Conservation (phyloP, 768 basidiomycete species). For the Tylopilus cervinicoccineus region DNA sequence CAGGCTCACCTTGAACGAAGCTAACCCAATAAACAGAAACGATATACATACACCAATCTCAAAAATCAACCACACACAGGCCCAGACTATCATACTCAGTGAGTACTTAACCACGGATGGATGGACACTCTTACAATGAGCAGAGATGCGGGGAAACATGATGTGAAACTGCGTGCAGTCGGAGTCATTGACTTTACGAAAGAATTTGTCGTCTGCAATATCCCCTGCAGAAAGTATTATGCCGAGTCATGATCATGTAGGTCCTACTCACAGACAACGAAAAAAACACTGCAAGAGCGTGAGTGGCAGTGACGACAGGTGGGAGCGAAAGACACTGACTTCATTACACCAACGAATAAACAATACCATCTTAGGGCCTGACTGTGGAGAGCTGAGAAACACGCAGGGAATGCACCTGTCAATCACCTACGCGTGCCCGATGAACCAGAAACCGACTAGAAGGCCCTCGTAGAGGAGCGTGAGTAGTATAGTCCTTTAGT, state of each 20-base stretch:
- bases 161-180: constrained; percentile 88
- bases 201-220: constrained; percentile 90
- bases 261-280: constrained; percentile 70
- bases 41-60: constrained; percentile 69
- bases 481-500: constrained; percentile 73
- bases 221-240: constrained; percentile 58
- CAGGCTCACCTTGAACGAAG: constrained; percentile 69
- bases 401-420: not conserved
- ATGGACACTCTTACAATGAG: constrained; percentile 53
- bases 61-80: constrained; percentile 79
- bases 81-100: constrained; percentile 61
- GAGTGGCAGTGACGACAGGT: constrained; percentile 10
- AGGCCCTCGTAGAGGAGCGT: constrained; percentile 81
- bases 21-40: constrained; percentile 78
- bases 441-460: constrained; percentile 92
- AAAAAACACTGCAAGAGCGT: constrained; percentile 56
- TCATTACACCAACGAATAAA: constrained; percentile 80
- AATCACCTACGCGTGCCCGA: constrained; percentile 76
- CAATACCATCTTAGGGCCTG: constrained; percentile 83
- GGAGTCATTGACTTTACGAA: constrained; percentile 90
- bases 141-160: constrained; percentile 62
- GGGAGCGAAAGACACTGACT: constrained; percentile 44
- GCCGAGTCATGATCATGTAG: not conserved
- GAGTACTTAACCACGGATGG: not conserved
- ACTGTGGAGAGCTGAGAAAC: constrained; percentile 34